Evolutionary conservation across 495 filamentous ascomycete genomes (phyloP).

Genomic region (Tetracladium setigerum): DNA sequence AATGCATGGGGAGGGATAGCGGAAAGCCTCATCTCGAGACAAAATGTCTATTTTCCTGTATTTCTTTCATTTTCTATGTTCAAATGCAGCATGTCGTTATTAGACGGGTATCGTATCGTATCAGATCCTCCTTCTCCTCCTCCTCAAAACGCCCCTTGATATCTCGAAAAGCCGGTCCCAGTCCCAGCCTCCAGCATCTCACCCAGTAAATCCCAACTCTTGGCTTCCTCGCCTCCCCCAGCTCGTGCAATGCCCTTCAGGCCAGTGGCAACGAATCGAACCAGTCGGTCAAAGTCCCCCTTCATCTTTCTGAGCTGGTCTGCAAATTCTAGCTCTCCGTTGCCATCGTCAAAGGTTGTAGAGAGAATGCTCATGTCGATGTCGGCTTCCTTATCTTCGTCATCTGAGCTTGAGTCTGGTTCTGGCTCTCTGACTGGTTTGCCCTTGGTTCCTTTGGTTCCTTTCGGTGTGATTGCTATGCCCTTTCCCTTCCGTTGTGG

Average conservation of each 20-base stretch:
- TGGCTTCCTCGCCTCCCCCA: conserved; percentile 39
- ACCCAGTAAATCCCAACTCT: conserved; percentile 46
- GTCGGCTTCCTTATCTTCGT: conserved; percentile 28
- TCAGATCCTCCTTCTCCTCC: too few species aligned
- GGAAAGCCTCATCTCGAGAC: too few species aligned
- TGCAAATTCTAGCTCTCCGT: conserved; percentile 27
- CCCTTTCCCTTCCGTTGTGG: conserved; percentile 25
- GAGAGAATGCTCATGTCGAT: conserved; percentile 33
- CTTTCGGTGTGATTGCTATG: conserved; percentile 15
- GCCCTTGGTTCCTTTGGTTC: conserved; percentile 2
- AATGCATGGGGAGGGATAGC: too few species aligned
- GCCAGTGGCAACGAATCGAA: conserved; percentile 46
- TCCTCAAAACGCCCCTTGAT: too few species aligned
- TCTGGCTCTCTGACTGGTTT: conserved; percentile 3
- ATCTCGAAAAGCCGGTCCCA: background rate
- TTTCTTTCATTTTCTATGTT: too few species aligned
- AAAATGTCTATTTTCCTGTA: too few species aligned
- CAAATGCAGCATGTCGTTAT: too few species aligned
- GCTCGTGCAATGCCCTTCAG: conserved; percentile 52
- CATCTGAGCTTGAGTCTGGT: conserved; percentile 14
- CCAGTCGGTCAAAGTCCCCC: conserved; percentile 39
- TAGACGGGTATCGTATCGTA: too few species aligned
- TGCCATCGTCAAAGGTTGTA: conserved; percentile 19
- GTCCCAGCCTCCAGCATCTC: conserved; percentile 51
- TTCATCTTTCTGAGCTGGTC: conserved; percentile 35